Percentiles rank a stretch among this genome's conserved stretches.
Conservation (phyloP, 352 stramenopile genomes). For the Phytophthora kernoviae region DNA sequence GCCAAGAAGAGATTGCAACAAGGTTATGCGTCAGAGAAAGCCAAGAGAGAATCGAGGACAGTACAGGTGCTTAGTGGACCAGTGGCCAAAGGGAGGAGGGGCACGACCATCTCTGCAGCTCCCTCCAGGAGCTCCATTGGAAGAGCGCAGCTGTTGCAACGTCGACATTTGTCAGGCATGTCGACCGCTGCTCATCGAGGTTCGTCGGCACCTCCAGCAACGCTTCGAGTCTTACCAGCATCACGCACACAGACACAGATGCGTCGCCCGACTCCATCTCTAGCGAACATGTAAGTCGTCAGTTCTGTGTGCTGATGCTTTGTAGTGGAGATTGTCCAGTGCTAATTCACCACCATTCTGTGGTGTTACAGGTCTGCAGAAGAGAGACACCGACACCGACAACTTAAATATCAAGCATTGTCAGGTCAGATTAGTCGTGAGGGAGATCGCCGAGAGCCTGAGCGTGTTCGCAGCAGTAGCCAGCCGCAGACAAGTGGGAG, state of each 20-base stretch:
- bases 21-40: constrained; percentile 72
- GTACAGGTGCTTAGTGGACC: constrained; percentile 75
- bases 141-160: constrained; percentile 43
- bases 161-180: constrained; percentile 26
- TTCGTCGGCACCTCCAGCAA: constrained; percentile 31
- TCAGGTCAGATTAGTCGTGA: constrained; percentile 31
- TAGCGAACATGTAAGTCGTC: constrained; percentile 35
- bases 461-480: constrained; percentile 23
- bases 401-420: constrained; percentile 46
- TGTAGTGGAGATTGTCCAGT: constrained; percentile 2
- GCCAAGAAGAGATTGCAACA: constrained; percentile 77
- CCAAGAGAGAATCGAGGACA: constrained; percentile 72
- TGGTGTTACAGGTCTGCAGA: constrained; percentile 47
- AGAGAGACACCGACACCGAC: constrained; percentile 59
- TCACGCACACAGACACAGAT: constrained; percentile 22
- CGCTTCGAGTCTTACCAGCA: constrained; percentile 30
- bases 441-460: constrained; percentile 17
- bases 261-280: constrained; percentile 21
- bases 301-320: constrained; percentile 1
- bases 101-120: constrained; percentile 68
- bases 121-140: constrained; percentile 59
- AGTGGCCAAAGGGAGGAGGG: constrained; percentile 53
- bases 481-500: constrained; percentile 18
- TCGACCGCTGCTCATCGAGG: constrained; percentile 16
- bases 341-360: constrained; percentile 9